These are phyloP conservation scores for Barnettozyma siamensis DNA, from an alignment of 805 yeast species.

Conservation along the genomic window DNA sequence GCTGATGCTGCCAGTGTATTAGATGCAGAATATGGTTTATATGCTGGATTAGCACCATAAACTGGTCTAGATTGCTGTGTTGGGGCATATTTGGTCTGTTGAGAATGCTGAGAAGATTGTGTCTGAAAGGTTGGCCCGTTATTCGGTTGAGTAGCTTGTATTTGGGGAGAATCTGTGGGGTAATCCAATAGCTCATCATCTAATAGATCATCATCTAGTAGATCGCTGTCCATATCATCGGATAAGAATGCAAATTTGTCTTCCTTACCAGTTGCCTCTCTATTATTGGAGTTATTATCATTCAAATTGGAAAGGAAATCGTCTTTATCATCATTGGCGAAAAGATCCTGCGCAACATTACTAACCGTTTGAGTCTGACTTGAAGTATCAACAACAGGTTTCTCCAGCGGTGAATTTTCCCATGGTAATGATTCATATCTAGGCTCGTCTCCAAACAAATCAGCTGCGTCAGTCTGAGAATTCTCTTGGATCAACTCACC, in stretches of 20 bases:
- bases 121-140: background rate
- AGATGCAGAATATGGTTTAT: slow-evolving; percentile 1
- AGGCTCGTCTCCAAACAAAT: slow-evolving; percentile 1
- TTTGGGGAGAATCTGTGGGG: too few species aligned
- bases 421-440: background rate
- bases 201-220: slow-evolving; percentile 34
- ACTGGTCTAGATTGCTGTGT: slow-evolving; percentile 6
- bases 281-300: background rate
- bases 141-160: background rate
- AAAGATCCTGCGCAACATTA: background rate
- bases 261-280: background rate
- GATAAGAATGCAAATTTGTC: slow-evolving; percentile 16
- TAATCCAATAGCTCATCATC: slow-evolving; percentile 32
- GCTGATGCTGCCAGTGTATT: background rate
- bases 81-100: background rate
- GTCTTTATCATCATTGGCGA: background rate
- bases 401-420: background rate
- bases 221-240: slow-evolving; percentile 15
- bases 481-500: background rate
- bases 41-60: background rate
- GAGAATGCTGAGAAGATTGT: background rate
- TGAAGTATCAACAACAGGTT: background rate
- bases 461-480: background rate
- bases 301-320: background rate
- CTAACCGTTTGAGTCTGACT: background rate